Evolutionary conservation across 2,329 filamentous ascomycete genomes (phyloP).

Genomic region (Taxawa tesnikishii): DNA sequence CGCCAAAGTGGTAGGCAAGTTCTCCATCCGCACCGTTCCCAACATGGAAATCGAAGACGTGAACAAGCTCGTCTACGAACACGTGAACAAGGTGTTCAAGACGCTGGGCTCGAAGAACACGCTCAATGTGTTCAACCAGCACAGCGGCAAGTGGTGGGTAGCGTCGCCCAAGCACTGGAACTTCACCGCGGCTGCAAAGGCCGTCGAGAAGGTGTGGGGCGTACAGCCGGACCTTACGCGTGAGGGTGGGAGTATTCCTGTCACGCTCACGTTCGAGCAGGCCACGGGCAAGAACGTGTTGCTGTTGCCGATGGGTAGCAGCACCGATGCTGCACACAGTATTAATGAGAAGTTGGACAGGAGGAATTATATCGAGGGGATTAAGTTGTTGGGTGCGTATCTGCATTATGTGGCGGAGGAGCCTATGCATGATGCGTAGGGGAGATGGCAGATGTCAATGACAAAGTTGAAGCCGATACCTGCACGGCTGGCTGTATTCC

Average conservation of each 20-base stretch:
- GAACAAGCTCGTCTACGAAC: conserved; percentile 72
- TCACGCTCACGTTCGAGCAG: conserved; percentile 94
- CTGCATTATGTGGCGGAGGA: conserved; percentile 93
- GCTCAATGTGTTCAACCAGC: conserved; percentile 67
- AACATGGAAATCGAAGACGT: conserved; percentile 92
- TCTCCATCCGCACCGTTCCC: conserved; percentile 93
- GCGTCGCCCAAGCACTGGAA: conserved; percentile 98
- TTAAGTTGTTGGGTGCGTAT: conserved; percentile 88
- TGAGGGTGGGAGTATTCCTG: conserved; percentile 93
- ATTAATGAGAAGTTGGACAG: conserved; percentile 98
- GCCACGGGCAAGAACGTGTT: conserved; percentile 97
- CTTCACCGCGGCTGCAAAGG: conserved; percentile 87
- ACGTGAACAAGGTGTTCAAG: conserved; percentile 72
- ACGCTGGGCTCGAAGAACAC: conserved; percentile 89
- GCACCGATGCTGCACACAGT: conserved; percentile 89
- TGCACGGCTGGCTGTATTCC: background rate
- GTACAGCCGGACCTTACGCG: conserved; percentile 90
- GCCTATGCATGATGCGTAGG: conserved; percentile 37
- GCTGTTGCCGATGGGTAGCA: conserved; percentile 91
- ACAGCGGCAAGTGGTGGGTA: conserved; percentile 98
- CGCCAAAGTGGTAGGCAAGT: conserved; percentile 95
- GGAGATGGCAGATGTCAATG: too few species aligned
- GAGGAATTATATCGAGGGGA: conserved; percentile 96
- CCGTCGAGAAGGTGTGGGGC: conserved; percentile 90
- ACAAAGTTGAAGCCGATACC: background rate